These are phyloP conservation scores for Epichloe typhina DNA, from an alignment of 2,329 filamentous ascomycete species.

Conservation along the genomic window DNA sequence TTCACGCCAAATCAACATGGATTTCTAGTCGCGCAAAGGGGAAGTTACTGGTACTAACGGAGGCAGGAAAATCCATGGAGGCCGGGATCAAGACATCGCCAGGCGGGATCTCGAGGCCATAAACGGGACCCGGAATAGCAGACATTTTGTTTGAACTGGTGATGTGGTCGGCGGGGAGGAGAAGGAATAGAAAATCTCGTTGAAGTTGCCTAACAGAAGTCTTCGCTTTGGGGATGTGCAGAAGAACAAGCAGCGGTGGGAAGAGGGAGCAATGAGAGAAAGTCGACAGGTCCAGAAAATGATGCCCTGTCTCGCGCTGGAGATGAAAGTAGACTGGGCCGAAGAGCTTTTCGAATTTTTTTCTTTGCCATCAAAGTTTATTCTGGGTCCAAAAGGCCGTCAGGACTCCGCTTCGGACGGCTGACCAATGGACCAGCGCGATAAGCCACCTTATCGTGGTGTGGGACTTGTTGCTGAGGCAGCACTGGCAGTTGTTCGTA, in stretches of 20 bases:
- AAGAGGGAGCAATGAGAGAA: background rate
- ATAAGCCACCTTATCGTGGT: slow-evolving; percentile 19
- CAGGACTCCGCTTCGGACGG: slow-evolving; percentile 2
- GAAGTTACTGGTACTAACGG: slow-evolving; percentile 45
- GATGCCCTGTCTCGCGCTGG: slow-evolving; percentile 1
- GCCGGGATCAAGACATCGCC: slow-evolving; percentile 74
- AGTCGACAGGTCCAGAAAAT: background rate
- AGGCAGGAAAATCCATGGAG: slow-evolving; percentile 64
- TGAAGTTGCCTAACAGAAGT: background rate
- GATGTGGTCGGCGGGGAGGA: background rate
- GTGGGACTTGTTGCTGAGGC: background rate
- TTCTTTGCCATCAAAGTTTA: slow-evolving; percentile 10
- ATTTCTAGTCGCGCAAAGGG: background rate
- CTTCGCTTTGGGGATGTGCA: background rate
- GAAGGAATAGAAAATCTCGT: background rate
- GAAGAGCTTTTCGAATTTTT: slow-evolving; percentile 20
- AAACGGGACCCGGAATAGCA: slow-evolving; percentile 62
- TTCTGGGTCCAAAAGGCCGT: slow-evolving; percentile 6
- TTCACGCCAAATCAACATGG: background rate
- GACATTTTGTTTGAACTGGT: slow-evolving; percentile 31
- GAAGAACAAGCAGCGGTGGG: background rate
- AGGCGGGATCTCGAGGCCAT: slow-evolving; percentile 80
- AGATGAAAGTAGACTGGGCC: background rate
- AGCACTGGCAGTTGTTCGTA: slow-evolving; percentile 29
- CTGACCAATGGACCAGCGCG: slow-evolving; percentile 15